Evolutionary conservation across 202 grass and related monocot species (phyloP).

Genomic region (Zizania palustris): DNA sequence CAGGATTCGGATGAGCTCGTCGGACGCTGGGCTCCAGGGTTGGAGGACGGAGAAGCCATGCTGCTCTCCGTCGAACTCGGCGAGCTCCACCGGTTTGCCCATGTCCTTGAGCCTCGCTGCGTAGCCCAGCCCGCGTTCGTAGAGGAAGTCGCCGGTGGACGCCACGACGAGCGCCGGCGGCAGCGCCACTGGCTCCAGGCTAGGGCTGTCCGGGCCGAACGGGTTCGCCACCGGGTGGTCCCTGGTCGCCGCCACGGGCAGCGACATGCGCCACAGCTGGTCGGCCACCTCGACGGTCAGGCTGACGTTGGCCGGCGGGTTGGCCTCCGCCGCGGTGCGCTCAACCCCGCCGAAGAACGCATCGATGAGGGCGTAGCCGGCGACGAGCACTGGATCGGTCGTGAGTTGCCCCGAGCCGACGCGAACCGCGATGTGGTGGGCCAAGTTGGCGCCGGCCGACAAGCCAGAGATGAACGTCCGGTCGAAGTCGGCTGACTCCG

Average conservation of each 20-base stretch:
- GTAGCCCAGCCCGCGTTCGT: conserved; percentile 41
- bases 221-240: conserved; percentile 49
- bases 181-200: background rate
- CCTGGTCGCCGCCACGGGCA: conserved; percentile 45
- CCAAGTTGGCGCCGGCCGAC: conserved; percentile 64
- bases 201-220: conserved; percentile 17
- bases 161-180: conserved; percentile 51
- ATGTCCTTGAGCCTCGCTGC: conserved; percentile 43
- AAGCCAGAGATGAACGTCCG: conserved; percentile 51
- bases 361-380: conserved; percentile 44
- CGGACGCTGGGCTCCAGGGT: background rate
- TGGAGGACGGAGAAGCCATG: conserved; percentile 54
- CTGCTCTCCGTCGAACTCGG: conserved; percentile 36
- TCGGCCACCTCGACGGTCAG: conserved; percentile 38
- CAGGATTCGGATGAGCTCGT: background rate
- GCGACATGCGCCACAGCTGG: conserved; percentile 53
- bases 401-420: background rate
- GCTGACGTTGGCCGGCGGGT: conserved; percentile 35
- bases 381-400: conserved; percentile 12
- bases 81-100: conserved; percentile 46
- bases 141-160: conserved; percentile 29
- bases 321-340: conserved; percentile 33
- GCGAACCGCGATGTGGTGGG: conserved; percentile 50
- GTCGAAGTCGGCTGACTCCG: conserved; percentile 31
- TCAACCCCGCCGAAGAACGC: conserved; percentile 51